Evolutionary conservation across 345 rosid genomes (phyloP).

Genomic region (Adansonia digitata): DNA sequence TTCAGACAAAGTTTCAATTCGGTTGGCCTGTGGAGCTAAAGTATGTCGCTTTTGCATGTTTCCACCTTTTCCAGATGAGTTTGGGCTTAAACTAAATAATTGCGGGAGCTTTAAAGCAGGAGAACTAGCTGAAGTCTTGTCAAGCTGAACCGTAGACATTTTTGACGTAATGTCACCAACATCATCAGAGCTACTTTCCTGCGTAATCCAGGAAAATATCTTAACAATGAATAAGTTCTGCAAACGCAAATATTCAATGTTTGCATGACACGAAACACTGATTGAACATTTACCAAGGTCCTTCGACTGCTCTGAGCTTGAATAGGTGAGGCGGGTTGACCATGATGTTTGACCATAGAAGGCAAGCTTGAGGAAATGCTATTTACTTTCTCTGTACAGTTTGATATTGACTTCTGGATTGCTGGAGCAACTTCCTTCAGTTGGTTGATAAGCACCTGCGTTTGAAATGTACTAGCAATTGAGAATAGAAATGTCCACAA

Average conservation of each 20-base stretch:
- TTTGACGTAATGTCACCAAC: slow-evolving; percentile 63
- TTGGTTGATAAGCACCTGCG: slow-evolving; percentile 90
- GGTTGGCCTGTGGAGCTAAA: slow-evolving; percentile 47
- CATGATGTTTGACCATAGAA: slow-evolving; percentile 47
- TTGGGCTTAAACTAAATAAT: slow-evolving; percentile 83
- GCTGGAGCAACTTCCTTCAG: slow-evolving; percentile 90
- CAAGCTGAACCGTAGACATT: slow-evolving; percentile 69
- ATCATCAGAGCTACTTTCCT: slow-evolving; percentile 76
- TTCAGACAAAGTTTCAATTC: slow-evolving; percentile 56
- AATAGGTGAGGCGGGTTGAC: slow-evolving; percentile 51
- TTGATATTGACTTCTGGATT: slow-evolving; percentile 77
- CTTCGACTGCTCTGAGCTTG: slow-evolving; percentile 80
- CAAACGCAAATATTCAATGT: neutral
- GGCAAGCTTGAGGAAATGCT: slow-evolving; percentile 65
- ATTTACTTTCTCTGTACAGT: slow-evolving; percentile 72
- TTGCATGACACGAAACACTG: slow-evolving; percentile 5
- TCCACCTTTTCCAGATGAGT: slow-evolving; percentile 77
- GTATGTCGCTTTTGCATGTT: slow-evolving; percentile 67
- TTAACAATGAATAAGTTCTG: slow-evolving; percentile 4
- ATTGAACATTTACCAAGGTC: slow-evolving; percentile 43
- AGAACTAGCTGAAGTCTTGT: slow-evolving; percentile 63
- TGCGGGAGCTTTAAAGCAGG: slow-evolving; percentile 88
- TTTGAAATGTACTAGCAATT: slow-evolving; percentile 18
- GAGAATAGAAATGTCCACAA: neutral
- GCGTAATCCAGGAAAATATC: slow-evolving; percentile 14